Percentiles rank a stretch among this genome's conserved stretches.
phyloP scores from a whole-genome alignment of 73 alveolate genomes.

The Durusdinium trenchii region DNA sequence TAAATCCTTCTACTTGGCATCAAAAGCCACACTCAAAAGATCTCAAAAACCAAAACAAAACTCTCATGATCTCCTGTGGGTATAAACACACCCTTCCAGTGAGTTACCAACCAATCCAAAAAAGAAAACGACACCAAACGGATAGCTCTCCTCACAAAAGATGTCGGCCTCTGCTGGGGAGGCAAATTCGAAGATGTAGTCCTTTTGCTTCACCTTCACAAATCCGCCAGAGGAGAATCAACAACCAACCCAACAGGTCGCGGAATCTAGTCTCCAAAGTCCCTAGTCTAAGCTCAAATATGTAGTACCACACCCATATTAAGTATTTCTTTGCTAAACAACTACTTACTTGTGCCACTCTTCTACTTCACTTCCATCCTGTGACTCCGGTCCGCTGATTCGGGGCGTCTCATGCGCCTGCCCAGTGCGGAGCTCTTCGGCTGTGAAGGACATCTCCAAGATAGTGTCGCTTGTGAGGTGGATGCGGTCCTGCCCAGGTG shows the following conservation, averaged over 20 bases:
- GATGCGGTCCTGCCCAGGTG: conserved; percentile 60
- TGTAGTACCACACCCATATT: no score
- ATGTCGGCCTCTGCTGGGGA: conserved; percentile 75
- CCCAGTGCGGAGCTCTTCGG: background rate
- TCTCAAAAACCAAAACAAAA: background rate
- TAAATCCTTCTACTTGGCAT: background rate
- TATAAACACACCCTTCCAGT: background rate
- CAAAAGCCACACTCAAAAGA: background rate
- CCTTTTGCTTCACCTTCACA: conserved; percentile 50
- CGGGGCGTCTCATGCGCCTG: no score
- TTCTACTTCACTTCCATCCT: no score
- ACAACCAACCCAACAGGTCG: no score
- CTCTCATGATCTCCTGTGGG: background rate
- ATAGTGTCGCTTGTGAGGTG: conserved; percentile 12
- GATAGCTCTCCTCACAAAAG: conserved; percentile 78
- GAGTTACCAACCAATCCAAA: background rate
- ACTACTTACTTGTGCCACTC: no score
- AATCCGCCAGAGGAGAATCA: no score
- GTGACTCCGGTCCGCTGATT: no score
- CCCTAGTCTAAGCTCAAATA: no score
- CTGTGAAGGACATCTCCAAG: conserved; percentile 78
- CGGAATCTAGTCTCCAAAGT: no score
- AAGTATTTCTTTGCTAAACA: no score
- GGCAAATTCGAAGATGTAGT: conserved; percentile 80
- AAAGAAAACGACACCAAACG: background rate